A percentile compares a stretch with the other conserved stretches of the same genome.
Evolutionary conservation across 257 asterid genomes (phyloP).

Genomic region (Perilla frutescens): DNA sequence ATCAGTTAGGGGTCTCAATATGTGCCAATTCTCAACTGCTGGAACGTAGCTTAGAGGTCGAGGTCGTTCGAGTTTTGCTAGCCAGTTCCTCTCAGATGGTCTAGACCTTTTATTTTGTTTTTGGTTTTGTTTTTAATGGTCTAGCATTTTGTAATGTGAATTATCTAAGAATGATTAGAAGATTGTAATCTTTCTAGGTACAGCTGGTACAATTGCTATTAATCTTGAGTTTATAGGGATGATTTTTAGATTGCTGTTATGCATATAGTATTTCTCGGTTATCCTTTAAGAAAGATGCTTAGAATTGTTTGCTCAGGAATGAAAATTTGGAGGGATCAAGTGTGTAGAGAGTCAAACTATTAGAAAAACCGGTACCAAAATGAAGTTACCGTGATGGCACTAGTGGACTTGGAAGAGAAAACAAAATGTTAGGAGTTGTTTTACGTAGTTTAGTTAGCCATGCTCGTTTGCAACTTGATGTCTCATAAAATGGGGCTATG

Average conservation of each 20-base stretch:
- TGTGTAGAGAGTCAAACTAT: neutral
- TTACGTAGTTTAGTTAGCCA: neutral
- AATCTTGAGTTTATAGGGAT: neutral
- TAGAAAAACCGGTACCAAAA: slow-evolving; percentile 3
- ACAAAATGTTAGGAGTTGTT: neutral
- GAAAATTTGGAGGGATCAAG: neutral
- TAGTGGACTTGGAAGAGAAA: neutral
- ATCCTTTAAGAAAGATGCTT: neutral
- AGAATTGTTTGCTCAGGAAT: neutral
- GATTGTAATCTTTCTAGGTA: neutral
- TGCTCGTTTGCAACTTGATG: slow-evolving; percentile 2
- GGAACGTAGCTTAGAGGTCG: neutral
- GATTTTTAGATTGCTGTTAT: neutral
- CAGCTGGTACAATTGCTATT: neutral
- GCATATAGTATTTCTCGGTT: neutral
- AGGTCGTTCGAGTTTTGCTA: neutral
- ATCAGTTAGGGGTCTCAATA: slow-evolving; percentile 4
- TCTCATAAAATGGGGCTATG: neutral
- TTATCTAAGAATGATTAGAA: neutral
- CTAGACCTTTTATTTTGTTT: neutral
- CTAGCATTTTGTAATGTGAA: neutral
- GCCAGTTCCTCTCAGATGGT: neutral
- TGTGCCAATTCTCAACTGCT: slow-evolving; percentile 5
- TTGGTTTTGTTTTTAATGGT: too few species aligned
- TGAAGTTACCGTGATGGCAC: neutral